These are phyloP conservation scores for Starmera stellimalicola DNA, from an alignment of 1,139 yeast genomes.

Conservation along the genomic window DNA sequence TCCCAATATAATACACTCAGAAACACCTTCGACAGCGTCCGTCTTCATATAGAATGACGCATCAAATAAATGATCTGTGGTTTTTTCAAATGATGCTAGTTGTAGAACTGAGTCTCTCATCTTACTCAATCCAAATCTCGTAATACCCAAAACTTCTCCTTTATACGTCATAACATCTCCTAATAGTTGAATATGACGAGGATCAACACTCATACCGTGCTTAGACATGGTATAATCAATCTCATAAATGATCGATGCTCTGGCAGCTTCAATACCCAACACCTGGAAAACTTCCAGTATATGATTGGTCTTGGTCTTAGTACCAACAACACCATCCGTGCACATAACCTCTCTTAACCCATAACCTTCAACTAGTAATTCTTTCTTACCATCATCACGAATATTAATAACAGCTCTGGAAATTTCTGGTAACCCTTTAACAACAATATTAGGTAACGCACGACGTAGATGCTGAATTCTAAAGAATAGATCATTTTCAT, in stretches of 20 bases:
- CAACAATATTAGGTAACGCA: conserved; percentile 75
- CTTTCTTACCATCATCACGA: conserved; percentile 73
- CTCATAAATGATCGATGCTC: conserved; percentile 86
- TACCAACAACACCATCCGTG: conserved; percentile 92
- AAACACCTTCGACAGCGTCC: conserved; percentile 94
- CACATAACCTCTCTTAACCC: conserved; percentile 95
- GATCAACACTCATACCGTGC: conserved; percentile 99
- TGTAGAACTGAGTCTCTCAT: conserved; percentile 98
- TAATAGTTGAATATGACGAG: conserved; percentile 93
- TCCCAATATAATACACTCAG: conserved; percentile 95
- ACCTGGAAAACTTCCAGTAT: conserved; percentile 83
- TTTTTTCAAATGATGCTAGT: conserved; percentile 94
- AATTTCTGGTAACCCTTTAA: conserved; percentile 86
- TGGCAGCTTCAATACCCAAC: conserved; percentile 95
- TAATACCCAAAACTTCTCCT: conserved; percentile 96
- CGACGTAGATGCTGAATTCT: conserved; percentile 87
- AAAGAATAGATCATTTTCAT: conserved; percentile 62
- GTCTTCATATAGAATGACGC: conserved; percentile 97
- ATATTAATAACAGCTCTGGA: conserved; percentile 95
- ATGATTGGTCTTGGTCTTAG: conserved; percentile 84
- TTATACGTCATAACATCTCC: conserved; percentile 99
- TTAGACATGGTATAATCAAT: conserved; percentile 97
- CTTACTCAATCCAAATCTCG: conserved; percentile 94
- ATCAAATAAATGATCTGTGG: conserved; percentile 96
- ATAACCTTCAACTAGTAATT: conserved; percentile 92